Percentiles rank a stretch among this genome's conserved stretches.
Evolutionary conservation across 176 grass and related monocot genomes (phyloP).

Genomic region (Tuctoria greenei): DNA sequence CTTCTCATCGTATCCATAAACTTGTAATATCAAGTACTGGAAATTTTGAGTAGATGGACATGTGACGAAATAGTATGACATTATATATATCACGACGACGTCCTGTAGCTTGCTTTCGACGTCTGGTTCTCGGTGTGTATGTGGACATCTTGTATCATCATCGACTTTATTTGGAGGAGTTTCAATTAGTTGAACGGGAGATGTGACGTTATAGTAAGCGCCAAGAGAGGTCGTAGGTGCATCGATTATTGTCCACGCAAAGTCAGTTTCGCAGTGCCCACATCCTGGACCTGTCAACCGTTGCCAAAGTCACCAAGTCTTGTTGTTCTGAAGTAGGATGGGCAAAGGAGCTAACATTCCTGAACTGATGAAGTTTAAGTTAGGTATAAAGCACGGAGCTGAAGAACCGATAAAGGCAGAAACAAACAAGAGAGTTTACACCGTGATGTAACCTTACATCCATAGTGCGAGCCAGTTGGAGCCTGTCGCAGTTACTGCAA

Average conservation of each 20-base stretch:
- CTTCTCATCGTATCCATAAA: no score
- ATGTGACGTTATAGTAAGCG: neutral
- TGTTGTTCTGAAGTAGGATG: neutral
- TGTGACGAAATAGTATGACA: neutral
- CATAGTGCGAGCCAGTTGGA: neutral
- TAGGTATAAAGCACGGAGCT: slow-evolving; percentile 22
- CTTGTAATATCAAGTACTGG: no score
- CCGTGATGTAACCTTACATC: neutral
- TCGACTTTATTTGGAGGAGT: no score
- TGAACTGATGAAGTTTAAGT: slow-evolving; percentile 32
- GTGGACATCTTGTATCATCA: no score
- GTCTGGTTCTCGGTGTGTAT: no score
- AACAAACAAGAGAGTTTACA: neutral
- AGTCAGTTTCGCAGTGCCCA: slow-evolving; percentile 3
- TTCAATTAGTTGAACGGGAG: no score
- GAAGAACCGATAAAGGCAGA: neutral
- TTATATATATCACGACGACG: no score
- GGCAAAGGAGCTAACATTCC: neutral
- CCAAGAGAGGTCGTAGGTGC: slow-evolving; percentile 15
- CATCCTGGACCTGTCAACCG: slow-evolving; percentile 19
- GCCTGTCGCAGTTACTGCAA: slow-evolving; percentile 6
- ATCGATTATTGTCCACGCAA: slow-evolving; percentile 8
- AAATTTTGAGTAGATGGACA: neutral
- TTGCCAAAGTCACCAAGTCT: neutral
- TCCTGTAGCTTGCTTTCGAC: no score